These are phyloP conservation scores for Exophiala phaeomuriformis DNA, from an alignment of 2,329 filamentous ascomycete species.

Conservation along the genomic window DNA sequence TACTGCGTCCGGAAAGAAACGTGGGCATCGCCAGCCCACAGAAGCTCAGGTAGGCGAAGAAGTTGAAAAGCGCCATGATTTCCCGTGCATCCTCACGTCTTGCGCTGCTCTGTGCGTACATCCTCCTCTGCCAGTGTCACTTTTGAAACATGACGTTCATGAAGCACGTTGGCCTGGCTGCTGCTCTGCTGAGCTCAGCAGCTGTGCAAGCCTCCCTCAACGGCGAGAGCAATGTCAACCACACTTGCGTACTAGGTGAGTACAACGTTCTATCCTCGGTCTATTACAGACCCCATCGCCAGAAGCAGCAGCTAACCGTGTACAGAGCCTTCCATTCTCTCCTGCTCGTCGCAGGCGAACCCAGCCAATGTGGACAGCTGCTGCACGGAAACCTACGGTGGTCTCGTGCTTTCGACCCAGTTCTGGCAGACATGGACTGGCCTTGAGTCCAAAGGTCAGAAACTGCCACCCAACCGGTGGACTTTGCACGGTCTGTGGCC, in stretches of 20 bases:
- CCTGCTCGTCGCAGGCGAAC: conserved; percentile 44
- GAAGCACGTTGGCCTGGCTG: conserved; percentile 7
- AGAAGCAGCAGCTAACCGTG: neutral
- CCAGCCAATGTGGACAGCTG: conserved; percentile 51
- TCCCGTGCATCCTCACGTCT: neutral
- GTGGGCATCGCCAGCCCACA: neutral
- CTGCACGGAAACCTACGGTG: conserved; percentile 59
- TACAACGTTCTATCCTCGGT: neutral
- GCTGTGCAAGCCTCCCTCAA: conserved; percentile 32
- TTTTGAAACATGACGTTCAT: conserved; percentile 3
- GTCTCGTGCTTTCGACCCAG: conserved; percentile 55
- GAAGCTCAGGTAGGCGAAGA: neutral
- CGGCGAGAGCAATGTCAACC: conserved; percentile 46
- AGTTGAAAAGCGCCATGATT: neutral
- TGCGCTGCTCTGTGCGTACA: neutral
- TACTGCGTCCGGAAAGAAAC: neutral
- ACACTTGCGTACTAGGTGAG: conserved; percentile 49
- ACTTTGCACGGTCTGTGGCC: conserved; percentile 50
- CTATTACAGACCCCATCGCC: neutral
- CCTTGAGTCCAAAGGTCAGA: conserved; percentile 50
- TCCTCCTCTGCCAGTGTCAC: neutral
- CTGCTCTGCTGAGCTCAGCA: conserved; percentile 2
- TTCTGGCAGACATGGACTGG: conserved; percentile 61
- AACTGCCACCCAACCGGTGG: conserved; percentile 46
- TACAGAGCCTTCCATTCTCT: conserved; percentile 33